These are phyloP conservation scores for Crithidia expoeki DNA, from an alignment of 208 protist genomes.

Conservation along the genomic window DNA sequence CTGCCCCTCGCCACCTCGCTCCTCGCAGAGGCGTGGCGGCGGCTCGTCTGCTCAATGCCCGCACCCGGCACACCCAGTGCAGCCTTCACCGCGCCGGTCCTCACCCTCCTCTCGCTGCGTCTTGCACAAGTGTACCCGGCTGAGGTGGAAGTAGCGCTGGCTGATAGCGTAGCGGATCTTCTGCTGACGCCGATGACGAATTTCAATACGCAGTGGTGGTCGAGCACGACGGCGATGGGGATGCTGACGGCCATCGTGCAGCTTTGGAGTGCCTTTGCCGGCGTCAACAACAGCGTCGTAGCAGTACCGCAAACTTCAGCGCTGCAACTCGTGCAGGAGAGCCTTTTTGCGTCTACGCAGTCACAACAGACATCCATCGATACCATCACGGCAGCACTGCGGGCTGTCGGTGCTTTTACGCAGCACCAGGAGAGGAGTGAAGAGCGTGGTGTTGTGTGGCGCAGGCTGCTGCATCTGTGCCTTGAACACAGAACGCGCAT, in stretches of 20 bases:
- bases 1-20: slow-evolving; percentile 67
- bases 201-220: slow-evolving; percentile 28
- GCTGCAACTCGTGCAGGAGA: slow-evolving; percentile 30
- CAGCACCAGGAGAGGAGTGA: slow-evolving; percentile 7
- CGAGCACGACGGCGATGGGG: slow-evolving; percentile 12
- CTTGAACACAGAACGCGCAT: slow-evolving; percentile 22
- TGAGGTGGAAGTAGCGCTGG: slow-evolving; percentile 29
- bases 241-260: slow-evolving; percentile 28
- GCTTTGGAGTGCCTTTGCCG: slow-evolving; percentile 20
- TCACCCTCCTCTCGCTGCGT: slow-evolving; percentile 24
- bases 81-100: slow-evolving; percentile 6
- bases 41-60: slow-evolving; percentile 3
- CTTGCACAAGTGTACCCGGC: slow-evolving; percentile 21
- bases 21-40: slow-evolving; percentile 41
- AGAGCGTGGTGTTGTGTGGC: slow-evolving; percentile 12
- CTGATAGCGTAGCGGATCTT: slow-evolving; percentile 19
- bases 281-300: not conserved
- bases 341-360: not conserved
- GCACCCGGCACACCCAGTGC: slow-evolving; percentile 4
- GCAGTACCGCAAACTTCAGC: slow-evolving; percentile 24
- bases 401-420: slow-evolving; percentile 27
- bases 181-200: slow-evolving; percentile 31
- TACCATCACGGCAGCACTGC: slow-evolving; percentile 10
- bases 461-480: slow-evolving; percentile 22
- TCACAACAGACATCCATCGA: not conserved